Evolutionary conservation across 164 flowering plant species (phyloP).

Genomic region (Kalanchoe fedtschenkoi): DNA sequence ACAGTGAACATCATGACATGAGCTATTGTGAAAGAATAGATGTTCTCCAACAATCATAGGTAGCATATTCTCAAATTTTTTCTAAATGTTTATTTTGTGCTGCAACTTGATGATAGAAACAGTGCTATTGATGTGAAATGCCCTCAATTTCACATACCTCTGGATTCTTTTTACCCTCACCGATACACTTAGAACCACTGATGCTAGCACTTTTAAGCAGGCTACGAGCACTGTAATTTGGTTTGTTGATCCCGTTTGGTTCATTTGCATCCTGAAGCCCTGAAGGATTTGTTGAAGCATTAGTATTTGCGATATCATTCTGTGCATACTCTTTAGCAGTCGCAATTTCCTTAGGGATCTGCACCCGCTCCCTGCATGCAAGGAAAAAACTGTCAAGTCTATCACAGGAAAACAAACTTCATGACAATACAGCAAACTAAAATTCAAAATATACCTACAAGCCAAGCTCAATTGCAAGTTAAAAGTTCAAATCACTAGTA

Average conservation of each 20-base stretch:
- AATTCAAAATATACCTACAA: no score
- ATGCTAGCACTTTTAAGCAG: constrained; percentile 43
- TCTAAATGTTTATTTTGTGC: not conserved
- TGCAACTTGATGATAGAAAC: not conserved
- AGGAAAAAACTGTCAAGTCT: not conserved
- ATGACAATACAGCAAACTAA: no score
- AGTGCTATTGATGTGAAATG: not conserved
- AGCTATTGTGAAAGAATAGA: no score
- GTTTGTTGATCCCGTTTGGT: constrained; percentile 17
- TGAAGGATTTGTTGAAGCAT: constrained; percentile 21
- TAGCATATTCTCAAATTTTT: not conserved
- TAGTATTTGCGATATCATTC: constrained; percentile 19
- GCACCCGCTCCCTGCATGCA: constrained; percentile 29
- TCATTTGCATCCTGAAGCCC: constrained; percentile 3
- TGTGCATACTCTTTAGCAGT: constrained; percentile 20
- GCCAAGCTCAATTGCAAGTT: no score
- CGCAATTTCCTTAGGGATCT: constrained; percentile 6
- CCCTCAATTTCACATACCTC: constrained; percentile 17
- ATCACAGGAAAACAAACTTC: not conserved
- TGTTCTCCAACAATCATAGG: no score
- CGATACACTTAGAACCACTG: constrained; percentile 35
- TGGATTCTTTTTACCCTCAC: constrained; percentile 9
- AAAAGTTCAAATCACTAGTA: no score
- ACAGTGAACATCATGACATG: no score
- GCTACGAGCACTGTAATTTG: constrained; percentile 28